phyloP scores from a whole-genome alignment of 2,329 filamentous ascomycete species.

The Pyrenochaeta sp. region DNA sequence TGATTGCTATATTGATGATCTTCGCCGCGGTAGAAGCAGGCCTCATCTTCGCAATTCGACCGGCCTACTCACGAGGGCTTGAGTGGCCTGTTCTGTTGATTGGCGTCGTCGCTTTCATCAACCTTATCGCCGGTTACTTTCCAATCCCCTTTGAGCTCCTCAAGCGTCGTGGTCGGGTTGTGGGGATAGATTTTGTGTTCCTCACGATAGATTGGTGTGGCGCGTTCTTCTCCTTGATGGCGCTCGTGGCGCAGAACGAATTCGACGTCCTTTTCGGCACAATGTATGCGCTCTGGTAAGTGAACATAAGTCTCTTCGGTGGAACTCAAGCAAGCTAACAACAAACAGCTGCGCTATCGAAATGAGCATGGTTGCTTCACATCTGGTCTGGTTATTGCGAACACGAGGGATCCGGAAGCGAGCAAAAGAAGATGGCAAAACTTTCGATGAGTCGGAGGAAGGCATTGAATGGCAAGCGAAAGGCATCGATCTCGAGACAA shows the following conservation, averaged over 20 bases:
- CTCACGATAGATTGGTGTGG: slow-evolving; percentile 66
- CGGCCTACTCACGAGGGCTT: slow-evolving; percentile 61
- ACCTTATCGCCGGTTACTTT: slow-evolving; percentile 63
- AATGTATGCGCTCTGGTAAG: slow-evolving; percentile 62
- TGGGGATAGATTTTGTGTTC: slow-evolving; percentile 67
- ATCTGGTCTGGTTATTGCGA: slow-evolving; percentile 64
- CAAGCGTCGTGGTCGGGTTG: slow-evolving; percentile 66
- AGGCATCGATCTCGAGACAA: slow-evolving; percentile 29
- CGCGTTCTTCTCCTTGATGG: slow-evolving; percentile 69
- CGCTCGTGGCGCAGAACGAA: slow-evolving; percentile 64
- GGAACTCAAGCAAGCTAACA: not conserved
- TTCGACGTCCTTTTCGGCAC: slow-evolving; percentile 68
- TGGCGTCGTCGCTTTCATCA: slow-evolving; percentile 63
- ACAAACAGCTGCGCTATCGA: slow-evolving; percentile 58
- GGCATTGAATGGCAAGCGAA: slow-evolving; percentile 30
- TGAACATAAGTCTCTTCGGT: not conserved
- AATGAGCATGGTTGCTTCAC: slow-evolving; percentile 64
- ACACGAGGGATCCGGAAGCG: slow-evolving; percentile 60
- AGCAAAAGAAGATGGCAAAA: slow-evolving; percentile 51
- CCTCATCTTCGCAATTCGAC: slow-evolving; percentile 63
- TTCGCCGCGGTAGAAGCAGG: slow-evolving; percentile 63
- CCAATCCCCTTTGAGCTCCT: slow-evolving; percentile 68
- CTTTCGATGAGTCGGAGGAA: slow-evolving; percentile 61
- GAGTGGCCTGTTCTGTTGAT: slow-evolving; percentile 61
- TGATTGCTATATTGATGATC: slow-evolving; percentile 35